phyloP scores from a whole-genome alignment of 176 grass and related monocot species.

The Hyparrhenia diplandra region DNA sequence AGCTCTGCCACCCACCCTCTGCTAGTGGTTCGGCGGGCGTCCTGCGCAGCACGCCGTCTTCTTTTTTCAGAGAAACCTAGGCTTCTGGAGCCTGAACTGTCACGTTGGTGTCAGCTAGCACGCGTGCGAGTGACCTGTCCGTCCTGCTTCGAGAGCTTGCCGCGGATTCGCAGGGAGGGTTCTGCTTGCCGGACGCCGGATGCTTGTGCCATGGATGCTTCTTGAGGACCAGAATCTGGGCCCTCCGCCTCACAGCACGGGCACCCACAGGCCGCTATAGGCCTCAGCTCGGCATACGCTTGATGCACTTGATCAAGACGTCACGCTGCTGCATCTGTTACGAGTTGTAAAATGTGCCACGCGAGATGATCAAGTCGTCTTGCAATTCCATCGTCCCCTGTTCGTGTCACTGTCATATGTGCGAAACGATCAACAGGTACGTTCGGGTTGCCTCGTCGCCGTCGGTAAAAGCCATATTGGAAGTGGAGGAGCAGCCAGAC shows the following conservation, averaged over 20 bases:
- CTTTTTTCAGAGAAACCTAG: neutral
- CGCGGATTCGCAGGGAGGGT: neutral
- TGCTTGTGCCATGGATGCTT: neutral
- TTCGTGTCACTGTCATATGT: neutral
- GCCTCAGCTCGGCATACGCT: no score
- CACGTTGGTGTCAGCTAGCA: neutral
- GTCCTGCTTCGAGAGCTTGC: neutral
- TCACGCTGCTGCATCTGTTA: no score
- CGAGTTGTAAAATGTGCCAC: no score
- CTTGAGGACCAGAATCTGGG: neutral
- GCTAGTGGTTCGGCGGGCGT: no score
- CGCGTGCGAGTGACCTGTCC: neutral
- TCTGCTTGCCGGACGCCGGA: neutral
- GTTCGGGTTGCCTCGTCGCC: neutral
- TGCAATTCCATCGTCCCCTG: neutral
- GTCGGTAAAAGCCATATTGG: neutral
- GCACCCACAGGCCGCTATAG: no score
- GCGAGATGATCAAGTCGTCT: no score
- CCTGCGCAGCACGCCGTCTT: neutral
- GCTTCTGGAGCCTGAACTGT: neutral
- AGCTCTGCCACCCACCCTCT: no score
- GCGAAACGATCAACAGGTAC: neutral
- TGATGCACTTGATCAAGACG: no score
- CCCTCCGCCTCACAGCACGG: no score
- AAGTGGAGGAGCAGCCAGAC: no score